Percentiles rank a stretch among this genome's conserved stretches.
Evolutionary conservation across 495 filamentous ascomycete genomes (phyloP).

Genomic region (Zalerion maritima): DNA sequence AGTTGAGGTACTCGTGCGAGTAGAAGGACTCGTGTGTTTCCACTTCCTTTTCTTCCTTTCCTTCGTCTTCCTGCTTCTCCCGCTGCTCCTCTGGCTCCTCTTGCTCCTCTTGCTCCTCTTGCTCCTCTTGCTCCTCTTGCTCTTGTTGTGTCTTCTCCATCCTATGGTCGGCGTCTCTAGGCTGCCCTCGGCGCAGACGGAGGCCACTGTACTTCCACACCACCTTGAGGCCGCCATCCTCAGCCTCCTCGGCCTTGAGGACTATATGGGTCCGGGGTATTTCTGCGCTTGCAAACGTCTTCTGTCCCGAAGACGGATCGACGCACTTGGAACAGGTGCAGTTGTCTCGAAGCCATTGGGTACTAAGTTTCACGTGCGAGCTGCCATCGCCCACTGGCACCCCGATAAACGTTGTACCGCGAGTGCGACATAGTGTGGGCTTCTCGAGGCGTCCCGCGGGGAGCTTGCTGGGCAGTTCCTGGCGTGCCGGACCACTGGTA

Average conservation of each 20-base stretch:
- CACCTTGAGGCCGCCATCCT: constrained; percentile 34
- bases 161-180: too few species aligned
- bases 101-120: too few species aligned
- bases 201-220: constrained; percentile 31
- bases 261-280: constrained; percentile 43
- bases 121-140: too few species aligned
- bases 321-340: constrained; percentile 62
- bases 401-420: too few species aligned
- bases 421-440: too few species aligned
- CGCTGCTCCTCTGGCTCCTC: constrained; percentile 13
- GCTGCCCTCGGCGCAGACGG: neutral
- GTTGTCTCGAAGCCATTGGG: constrained; percentile 65
- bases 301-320: constrained; percentile 67
- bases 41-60: constrained; percentile 8
- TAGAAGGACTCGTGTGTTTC: too few species aligned
- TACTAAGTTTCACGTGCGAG: too few species aligned
- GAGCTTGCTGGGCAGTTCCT: too few species aligned
- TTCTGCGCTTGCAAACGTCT: constrained; percentile 59
- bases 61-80: constrained; percentile 5
- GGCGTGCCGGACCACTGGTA: too few species aligned
- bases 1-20: neutral
- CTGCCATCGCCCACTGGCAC: too few species aligned
- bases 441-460: too few species aligned
- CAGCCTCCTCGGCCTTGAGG: constrained; percentile 11
- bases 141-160: too few species aligned